Conservation (phyloP, 768 basidiomycete species). For the Gymnopilus dilepis region DNA sequence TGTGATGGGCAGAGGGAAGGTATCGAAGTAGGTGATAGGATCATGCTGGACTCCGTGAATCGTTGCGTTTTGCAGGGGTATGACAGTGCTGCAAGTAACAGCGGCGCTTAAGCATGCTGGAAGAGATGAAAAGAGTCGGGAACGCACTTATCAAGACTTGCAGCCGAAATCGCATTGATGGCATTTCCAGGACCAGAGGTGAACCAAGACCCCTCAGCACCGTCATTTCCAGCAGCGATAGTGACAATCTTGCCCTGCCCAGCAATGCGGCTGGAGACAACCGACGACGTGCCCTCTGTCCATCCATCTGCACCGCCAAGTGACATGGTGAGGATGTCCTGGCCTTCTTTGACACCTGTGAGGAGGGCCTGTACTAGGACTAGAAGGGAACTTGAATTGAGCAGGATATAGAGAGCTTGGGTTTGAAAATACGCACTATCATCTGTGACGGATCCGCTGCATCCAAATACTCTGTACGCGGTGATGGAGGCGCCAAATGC, state of each 20-base stretch:
- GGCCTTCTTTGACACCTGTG: conserved; percentile 53
- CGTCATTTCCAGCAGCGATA: conserved; percentile 65
- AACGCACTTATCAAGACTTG: conserved; percentile 59
- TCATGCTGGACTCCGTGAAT: conserved; percentile 52
- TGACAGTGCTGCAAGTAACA: conserved; percentile 45
- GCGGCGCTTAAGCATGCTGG: background rate
- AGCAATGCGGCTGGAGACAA: conserved; percentile 64
- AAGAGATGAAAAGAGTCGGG: background rate
- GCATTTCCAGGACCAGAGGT: conserved; percentile 57
- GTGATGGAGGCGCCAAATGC: conserved; percentile 63
- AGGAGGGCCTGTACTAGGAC: conserved; percentile 56
- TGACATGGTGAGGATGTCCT: conserved; percentile 71
- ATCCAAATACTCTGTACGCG: conserved; percentile 66
- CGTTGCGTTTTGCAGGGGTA: conserved; percentile 61
- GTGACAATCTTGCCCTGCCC: conserved; percentile 63
- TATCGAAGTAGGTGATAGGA: conserved; percentile 60
- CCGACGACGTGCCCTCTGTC: conserved; percentile 58
- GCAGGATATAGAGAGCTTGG: background rate
- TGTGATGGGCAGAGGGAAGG: conserved; percentile 50
- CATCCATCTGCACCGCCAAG: conserved; percentile 68
- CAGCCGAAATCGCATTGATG: conserved; percentile 60
- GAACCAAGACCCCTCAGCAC: conserved; percentile 66
- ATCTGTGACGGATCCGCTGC: conserved; percentile 53
- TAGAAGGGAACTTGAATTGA: conserved; percentile 9
- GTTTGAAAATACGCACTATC: conserved; percentile 45